Percentiles rank a stretch among this genome's conserved stretches.
These are phyloP conservation scores for Curvularia sp. DNA, from an alignment of 2,329 filamentous ascomycete genomes.

Conservation along the genomic window DNA sequence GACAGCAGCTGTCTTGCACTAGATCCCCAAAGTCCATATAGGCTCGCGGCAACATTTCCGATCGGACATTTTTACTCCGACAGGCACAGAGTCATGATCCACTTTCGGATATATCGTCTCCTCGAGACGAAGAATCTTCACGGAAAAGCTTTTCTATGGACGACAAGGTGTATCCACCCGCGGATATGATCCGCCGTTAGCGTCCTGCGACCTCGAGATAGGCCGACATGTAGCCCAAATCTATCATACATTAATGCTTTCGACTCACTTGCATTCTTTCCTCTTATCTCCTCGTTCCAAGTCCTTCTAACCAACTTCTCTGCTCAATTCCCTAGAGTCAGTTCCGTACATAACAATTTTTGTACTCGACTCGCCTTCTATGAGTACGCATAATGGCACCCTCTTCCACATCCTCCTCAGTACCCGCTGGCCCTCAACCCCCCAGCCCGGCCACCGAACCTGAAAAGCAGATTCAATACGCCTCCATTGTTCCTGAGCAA, in stretches of 20 bases:
- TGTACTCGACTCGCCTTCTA: constrained; percentile 25
- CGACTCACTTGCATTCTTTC: constrained; percentile 13
- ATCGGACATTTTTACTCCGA: constrained; percentile 20
- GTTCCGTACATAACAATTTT: not conserved
- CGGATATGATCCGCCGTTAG: constrained; percentile 21
- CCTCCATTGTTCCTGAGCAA: constrained; percentile 38
- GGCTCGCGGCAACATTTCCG: constrained; percentile 6
- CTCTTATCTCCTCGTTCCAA: not conserved
- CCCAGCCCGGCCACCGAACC: constrained; percentile 15
- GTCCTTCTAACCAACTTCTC: constrained; percentile 1
- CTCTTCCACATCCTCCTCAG: constrained; percentile 30
- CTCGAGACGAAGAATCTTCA: constrained; percentile 31
- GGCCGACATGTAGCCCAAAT: constrained; percentile 22
- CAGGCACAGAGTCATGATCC: constrained; percentile 27
- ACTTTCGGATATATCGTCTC: constrained; percentile 31
- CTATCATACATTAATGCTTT: constrained; percentile 16
- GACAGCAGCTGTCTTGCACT: not conserved
- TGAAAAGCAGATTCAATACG: constrained; percentile 39
- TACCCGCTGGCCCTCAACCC: constrained; percentile 20
- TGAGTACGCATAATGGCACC: constrained; percentile 41
- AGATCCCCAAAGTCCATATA: not conserved
- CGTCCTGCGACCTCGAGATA: constrained; percentile 21
- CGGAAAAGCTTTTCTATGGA: constrained; percentile 39
- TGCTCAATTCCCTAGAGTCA: not conserved
- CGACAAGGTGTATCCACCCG: constrained; percentile 22